These are phyloP conservation scores for Penicillium sp. DNA, from an alignment of 2,329 filamentous ascomycete genomes.

Conservation along the genomic window DNA sequence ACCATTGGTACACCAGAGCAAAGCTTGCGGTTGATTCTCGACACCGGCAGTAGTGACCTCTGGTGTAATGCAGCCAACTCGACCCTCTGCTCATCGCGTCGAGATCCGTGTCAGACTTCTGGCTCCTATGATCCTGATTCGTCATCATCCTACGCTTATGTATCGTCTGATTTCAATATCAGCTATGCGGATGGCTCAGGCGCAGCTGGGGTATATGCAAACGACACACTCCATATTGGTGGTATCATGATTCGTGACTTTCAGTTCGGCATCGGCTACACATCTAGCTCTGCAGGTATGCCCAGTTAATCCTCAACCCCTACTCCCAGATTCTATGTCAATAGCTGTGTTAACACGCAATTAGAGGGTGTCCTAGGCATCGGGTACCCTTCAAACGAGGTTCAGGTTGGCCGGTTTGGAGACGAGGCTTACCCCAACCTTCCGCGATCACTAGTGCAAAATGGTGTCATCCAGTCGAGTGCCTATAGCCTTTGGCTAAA, in stretches of 20 bases:
- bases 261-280: constrained; percentile 65
- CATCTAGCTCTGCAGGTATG: constrained; percentile 54
- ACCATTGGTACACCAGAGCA: constrained; percentile 64
- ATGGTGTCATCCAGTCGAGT: constrained; percentile 66
- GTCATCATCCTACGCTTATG: constrained; percentile 76
- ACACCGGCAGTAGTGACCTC: constrained; percentile 67
- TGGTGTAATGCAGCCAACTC: constrained; percentile 63
- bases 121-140: constrained; percentile 59
- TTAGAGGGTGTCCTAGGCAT: constrained; percentile 81
- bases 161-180: constrained; percentile 83
- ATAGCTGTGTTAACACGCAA: not conserved
- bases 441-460: constrained; percentile 66
- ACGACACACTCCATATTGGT: constrained; percentile 68
- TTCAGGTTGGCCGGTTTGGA: constrained; percentile 55
- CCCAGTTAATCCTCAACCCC: not conserved
- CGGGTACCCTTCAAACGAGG: constrained; percentile 78
- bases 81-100: constrained; percentile 48
- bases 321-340: too few relatives aligned
- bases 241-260: constrained; percentile 55
- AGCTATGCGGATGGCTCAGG: constrained; percentile 82
- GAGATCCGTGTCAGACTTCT: constrained; percentile 50
- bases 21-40: constrained; percentile 60
- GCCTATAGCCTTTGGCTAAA: constrained; percentile 79
- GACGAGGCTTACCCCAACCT: constrained; percentile 68
- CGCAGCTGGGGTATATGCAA: constrained; percentile 78